Conservation (phyloP, 345 rosid genomes). For the Populus pruinosa region DNA sequence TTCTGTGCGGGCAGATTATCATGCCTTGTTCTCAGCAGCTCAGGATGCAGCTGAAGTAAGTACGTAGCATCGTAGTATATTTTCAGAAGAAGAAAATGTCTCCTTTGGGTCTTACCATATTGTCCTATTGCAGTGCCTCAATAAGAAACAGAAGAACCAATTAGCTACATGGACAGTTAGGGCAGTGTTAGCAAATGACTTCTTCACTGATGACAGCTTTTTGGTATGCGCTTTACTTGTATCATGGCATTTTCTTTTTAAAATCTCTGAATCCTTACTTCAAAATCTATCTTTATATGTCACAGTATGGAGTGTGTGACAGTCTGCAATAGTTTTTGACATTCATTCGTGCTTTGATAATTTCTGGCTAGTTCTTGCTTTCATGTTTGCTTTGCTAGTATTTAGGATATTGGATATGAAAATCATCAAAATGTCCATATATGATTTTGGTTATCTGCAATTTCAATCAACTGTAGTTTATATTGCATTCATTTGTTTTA, state of each 20-base stretch:
- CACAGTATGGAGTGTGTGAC: background rate
- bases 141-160: conserved; percentile 66
- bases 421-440: background rate
- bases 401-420: background rate
- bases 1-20: conserved; percentile 60
- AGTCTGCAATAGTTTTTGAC: background rate
- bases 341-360: too few species aligned
- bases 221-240: conserved; percentile 51
- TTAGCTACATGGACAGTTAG: conserved; percentile 60
- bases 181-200: conserved; percentile 90
- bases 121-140: conserved; percentile 52
- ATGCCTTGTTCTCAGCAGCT: conserved; percentile 78
- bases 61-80: background rate
- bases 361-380: too few species aligned
- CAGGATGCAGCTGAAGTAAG: conserved; percentile 78
- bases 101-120: conserved; percentile 8
- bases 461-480: too few species aligned
- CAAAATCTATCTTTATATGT: background rate
- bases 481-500: too few species aligned
- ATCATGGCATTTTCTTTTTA: background rate
- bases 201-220: conserved; percentile 93
- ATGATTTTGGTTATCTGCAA: too few species aligned
- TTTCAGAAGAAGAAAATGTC: background rate
- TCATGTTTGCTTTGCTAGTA: background rate
- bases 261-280: background rate